Evolutionary conservation across 2,329 filamentous ascomycete species (phyloP).

Genomic region (Pseudonectria foliicola): DNA sequence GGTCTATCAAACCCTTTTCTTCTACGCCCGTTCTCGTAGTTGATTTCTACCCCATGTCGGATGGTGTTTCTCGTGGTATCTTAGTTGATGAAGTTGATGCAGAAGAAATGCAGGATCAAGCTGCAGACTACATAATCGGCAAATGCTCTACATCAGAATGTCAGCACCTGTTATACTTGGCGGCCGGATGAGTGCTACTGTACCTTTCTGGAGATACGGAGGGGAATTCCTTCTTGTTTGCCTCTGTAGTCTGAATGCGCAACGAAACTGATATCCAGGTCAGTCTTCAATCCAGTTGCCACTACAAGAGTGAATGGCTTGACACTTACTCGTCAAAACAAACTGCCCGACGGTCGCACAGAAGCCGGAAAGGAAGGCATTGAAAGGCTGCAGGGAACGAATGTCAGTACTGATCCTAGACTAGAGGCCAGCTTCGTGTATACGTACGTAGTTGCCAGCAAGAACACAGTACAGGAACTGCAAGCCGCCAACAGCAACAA

Average conservation of each 20-base stretch:
- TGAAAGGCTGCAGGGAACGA: constrained; percentile 88
- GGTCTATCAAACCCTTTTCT: constrained; percentile 4
- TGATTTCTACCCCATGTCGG: background rate
- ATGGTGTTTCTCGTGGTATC: constrained; percentile 1
- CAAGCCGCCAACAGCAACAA: constrained; percentile 76
- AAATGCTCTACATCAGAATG: constrained; percentile 62
- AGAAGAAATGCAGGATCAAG: constrained; percentile 96
- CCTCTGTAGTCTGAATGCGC: constrained; percentile 83
- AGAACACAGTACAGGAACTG: constrained; percentile 92
- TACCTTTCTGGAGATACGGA: constrained; percentile 75
- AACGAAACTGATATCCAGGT: constrained; percentile 49
- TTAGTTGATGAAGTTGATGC: constrained; percentile 99
- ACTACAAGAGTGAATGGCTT: background rate
- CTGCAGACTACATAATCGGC: constrained; percentile 95
- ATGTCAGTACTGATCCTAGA: too few species aligned
- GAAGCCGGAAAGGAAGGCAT: constrained; percentile 95
- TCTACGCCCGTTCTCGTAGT: constrained; percentile 1
- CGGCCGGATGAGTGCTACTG: constrained; percentile 7
- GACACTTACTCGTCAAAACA: constrained; percentile 74
- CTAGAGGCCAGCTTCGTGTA: too few species aligned
- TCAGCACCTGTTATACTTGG: constrained; percentile 10
- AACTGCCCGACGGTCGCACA: constrained; percentile 93
- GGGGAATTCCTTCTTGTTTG: constrained; percentile 72
- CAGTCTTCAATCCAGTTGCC: constrained; percentile 2
- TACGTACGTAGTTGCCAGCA: constrained; percentile 86